These are phyloP conservation scores for Suillus subalutaceus DNA, from an alignment of 768 basidiomycete genomes.

Conservation along the genomic window DNA sequence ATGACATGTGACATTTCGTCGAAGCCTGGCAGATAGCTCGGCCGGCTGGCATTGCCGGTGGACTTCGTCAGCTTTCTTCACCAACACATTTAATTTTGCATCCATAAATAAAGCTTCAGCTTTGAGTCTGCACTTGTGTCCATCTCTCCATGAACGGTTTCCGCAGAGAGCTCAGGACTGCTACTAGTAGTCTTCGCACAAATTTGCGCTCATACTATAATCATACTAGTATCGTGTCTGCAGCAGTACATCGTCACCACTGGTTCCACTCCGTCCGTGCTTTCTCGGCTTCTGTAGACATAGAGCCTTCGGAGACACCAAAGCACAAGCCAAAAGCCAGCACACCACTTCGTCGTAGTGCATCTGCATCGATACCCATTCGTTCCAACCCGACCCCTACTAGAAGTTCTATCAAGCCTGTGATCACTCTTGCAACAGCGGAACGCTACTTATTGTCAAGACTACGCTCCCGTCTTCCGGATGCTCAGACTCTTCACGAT, in stretches of 20 bases:
- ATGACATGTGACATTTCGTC: neutral
- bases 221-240: neutral
- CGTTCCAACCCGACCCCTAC: constrained; percentile 87
- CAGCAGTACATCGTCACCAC: neutral
- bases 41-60: neutral
- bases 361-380: constrained; percentile 83
- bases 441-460: constrained; percentile 77
- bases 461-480: constrained; percentile 59
- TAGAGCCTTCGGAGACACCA: constrained; percentile 18
- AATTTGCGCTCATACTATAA: neutral
- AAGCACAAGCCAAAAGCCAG: constrained; percentile 81
- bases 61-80: neutral
- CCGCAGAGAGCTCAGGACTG: neutral
- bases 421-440: constrained; percentile 83
- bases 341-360: constrained; percentile 80
- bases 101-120: neutral
- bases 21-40: too few relatives aligned
- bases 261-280: neutral
- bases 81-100: neutral
- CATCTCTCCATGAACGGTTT: constrained; percentile 1
- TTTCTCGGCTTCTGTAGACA: constrained; percentile 9
- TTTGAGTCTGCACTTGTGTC: neutral
- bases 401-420: constrained; percentile 70
- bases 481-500: constrained; percentile 68
- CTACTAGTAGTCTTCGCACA: neutral